phyloP scores from a whole-genome alignment of 306 rosid genomes.

The Quillaja saponaria region DNA sequence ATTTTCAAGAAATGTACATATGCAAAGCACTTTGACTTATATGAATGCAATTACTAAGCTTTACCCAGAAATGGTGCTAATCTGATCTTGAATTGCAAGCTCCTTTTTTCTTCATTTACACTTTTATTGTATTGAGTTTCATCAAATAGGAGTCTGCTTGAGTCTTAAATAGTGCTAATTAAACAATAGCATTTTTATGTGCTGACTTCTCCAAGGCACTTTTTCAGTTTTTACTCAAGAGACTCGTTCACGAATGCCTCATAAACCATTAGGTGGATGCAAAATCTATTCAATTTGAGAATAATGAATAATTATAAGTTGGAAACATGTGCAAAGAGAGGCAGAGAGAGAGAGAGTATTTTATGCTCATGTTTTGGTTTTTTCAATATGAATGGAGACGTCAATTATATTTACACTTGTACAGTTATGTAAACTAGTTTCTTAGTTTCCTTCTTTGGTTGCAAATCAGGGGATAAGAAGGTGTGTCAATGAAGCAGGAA shows the following conservation, averaged over 20 bases:
- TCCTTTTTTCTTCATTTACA: too few relatives aligned
- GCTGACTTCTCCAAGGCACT: neutral
- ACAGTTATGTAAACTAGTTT: neutral
- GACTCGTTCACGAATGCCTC: neutral
- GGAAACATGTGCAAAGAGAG: too few relatives aligned
- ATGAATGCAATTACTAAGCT: too few relatives aligned
- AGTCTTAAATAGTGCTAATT: neutral
- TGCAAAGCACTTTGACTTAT: too few relatives aligned
- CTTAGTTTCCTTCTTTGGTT: slow-evolving; percentile 19
- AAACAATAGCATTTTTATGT: neutral
- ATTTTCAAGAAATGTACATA: too few relatives aligned
- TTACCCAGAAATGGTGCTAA: too few relatives aligned
- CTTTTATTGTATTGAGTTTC: neutral
- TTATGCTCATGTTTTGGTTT: neutral
- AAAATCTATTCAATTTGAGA: neutral
- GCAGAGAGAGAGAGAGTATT: neutral
- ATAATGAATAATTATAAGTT: neutral
- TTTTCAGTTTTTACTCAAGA: neutral
- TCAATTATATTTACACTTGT: too few relatives aligned
- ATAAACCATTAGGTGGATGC: neutral
- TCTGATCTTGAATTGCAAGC: too few relatives aligned
- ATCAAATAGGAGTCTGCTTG: slow-evolving; percentile 12
- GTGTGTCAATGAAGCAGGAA: slow-evolving; percentile 78
- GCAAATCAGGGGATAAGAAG: slow-evolving; percentile 63
- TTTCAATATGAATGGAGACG: neutral